Evolutionary conservation across 805 yeast species (phyloP).

Genomic region (Candida yuanshanica): DNA sequence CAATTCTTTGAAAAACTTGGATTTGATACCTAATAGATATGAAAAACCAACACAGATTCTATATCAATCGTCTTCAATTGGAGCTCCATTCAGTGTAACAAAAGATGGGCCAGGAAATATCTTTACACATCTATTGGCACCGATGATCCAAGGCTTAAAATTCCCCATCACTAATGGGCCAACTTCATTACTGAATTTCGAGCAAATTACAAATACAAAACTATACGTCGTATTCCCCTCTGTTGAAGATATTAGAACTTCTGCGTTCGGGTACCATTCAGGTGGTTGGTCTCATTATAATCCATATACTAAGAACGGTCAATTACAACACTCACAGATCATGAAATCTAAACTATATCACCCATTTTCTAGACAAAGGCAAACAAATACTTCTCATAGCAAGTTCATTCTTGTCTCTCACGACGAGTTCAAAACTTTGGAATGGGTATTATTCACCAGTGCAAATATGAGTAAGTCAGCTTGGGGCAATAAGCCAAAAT

Average conservation of each 20-base stretch:
- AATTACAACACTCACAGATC: slow-evolving; percentile 33
- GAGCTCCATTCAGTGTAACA: slow-evolving; percentile 12
- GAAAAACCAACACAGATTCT: slow-evolving; percentile 19
- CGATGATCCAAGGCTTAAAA: slow-evolving; percentile 11
- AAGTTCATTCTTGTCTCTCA: slow-evolving; percentile 58
- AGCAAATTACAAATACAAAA: slow-evolving; percentile 20
- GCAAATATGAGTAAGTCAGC: slow-evolving; percentile 74
- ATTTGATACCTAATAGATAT: slow-evolving; percentile 8
- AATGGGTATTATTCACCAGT: slow-evolving; percentile 71
- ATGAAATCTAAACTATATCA: slow-evolving; percentile 32
- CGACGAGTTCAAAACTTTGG: slow-evolving; percentile 42
- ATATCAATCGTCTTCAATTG: slow-evolving; percentile 30
- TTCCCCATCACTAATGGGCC: slow-evolving; percentile 11
- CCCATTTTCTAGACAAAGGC: slow-evolving; percentile 24
- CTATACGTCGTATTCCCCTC: slow-evolving; percentile 40
- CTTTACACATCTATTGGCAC: slow-evolving; percentile 22
- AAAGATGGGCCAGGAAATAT: slow-evolving; percentile 12
- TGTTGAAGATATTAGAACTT: slow-evolving; percentile 3
- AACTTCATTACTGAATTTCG: slow-evolving; percentile 21
- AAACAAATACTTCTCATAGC: slow-evolving; percentile 52
- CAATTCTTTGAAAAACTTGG: slow-evolving; percentile 15
- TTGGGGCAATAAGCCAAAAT: slow-evolving; percentile 52
- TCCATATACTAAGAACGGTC: slow-evolving; percentile 19
- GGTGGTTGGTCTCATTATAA: slow-evolving; percentile 49
- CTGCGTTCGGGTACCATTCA: slow-evolving; percentile 36